Base-by-base conservation (phyloP, 2,329 filamentous ascomycete genomes). In the Trichoderma asperellum region DNA sequence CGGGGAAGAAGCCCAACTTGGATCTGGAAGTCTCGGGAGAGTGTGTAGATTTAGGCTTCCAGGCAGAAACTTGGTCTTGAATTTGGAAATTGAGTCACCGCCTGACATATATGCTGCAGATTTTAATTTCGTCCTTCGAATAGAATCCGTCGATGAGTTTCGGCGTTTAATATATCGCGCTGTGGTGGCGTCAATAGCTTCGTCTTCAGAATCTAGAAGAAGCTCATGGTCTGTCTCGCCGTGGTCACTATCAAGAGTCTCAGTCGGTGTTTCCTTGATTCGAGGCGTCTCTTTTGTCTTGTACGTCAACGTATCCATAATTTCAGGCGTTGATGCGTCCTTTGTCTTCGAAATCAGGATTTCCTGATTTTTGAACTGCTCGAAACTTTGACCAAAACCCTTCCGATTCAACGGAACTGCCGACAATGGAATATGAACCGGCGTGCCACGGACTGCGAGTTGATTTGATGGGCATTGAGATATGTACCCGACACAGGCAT, bases 41-140 rank as follows among this genome's bases (percentile, higher is more conserved):
- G 80, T 85, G 0, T 78, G 80, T 58, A 87, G 83, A 71, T 93
- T 85, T 7, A 97, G 82, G 0, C 82, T 83, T 1, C 91, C 91
- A 0, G 93, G 91, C 1, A 85, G 77, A 73, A 96, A 97, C 52
- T 79, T 75, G 0, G 81, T 81, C 68, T 69, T 47, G 1, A 49
- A n/a, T 3, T 24, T 34, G 5, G 24, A 24, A 24, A 34, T 29
- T 24, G n/a, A 24, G 34, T 52, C 37, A 18, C 37, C 24, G 24
- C 24, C 24, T 24, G 24, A 24, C 24, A 24, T 24, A 3, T 24
- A 24, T 24, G 24, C 24, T n/a, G 70, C 40, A 14, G 70, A 71
- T 11, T 69, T 72, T 16, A 72, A 70, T 66, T 73, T 73, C 24
- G 61, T 35, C 4, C 27, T 32, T 21, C 52, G 56, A 21, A 12